Conservation (phyloP, 257 asterid species). For the Primulina tabacum region DNA sequence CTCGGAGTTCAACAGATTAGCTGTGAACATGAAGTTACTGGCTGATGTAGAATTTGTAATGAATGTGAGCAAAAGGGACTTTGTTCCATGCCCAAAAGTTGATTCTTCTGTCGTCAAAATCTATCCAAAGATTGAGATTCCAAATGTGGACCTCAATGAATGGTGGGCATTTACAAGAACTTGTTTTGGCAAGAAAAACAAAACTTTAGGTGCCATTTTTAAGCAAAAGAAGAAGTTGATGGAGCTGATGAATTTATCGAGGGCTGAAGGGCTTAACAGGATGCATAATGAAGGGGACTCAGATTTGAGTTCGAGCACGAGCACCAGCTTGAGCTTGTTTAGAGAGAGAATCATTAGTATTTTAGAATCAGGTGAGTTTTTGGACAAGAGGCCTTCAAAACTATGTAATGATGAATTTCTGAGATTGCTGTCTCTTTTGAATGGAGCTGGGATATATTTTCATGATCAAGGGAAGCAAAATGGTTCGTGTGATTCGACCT, state of each 20-base stretch:
- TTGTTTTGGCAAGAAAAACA: conserved; percentile 80
- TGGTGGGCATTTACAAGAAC: conserved; percentile 90
- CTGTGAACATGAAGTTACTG: conserved; percentile 72
- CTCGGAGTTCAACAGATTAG: conserved; percentile 71
- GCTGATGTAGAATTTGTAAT: conserved; percentile 77
- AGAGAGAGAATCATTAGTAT: conserved; percentile 44
- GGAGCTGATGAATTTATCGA: conserved; percentile 61
- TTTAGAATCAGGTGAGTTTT: conserved; percentile 52
- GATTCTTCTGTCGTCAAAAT: conserved; percentile 83
- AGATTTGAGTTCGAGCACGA: conserved; percentile 7
- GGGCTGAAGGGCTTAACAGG: conserved; percentile 12
- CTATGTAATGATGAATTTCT: conserved; percentile 58
- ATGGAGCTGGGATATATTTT: conserved; percentile 67
- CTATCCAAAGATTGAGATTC: conserved; percentile 55
- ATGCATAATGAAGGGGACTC: conserved; percentile 21
- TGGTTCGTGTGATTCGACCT: conserved; percentile 29
- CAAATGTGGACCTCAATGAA: conserved; percentile 61
- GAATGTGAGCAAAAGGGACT: conserved; percentile 92
- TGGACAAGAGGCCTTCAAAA: conserved; percentile 85
- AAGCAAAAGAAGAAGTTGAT: conserved; percentile 74
- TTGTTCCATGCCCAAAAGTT: conserved; percentile 77
- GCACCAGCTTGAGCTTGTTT: conserved; percentile 31
- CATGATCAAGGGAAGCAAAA: conserved; percentile 38
- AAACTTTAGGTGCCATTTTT: conserved; percentile 81
- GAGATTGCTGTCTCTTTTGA: conserved; percentile 49